Evolutionary conservation across 805 yeast genomes (phyloP), one percentile per base, ranked within the genome.

Genomic region (Metschnikowia dekortorum): DNA sequence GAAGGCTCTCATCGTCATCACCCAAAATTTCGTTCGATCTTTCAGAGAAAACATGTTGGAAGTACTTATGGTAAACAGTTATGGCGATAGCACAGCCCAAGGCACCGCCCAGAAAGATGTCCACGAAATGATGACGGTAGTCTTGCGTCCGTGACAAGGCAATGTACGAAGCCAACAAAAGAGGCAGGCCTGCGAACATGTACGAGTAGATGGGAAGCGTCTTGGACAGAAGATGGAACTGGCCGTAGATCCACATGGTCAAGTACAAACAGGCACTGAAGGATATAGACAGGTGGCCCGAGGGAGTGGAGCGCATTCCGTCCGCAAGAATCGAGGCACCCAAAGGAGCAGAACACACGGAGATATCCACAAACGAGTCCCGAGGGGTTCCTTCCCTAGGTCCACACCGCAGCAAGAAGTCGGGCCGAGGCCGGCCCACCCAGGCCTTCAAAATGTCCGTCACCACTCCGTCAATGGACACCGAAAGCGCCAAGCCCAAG

Each of bases 301-400:
- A 76, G 0, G 85, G 85, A 6, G 82, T 75, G 29, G 80, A 72
- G 53, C 80, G 71, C 72, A 78, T 73, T 2, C 85, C 85, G 54
- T 81, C 85, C 14, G 59, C 54, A 29, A 81, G 61, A 37, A 50
- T 44, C 28, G 50, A 28, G 8, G 47, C 40, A 1, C 68, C 68
- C 51, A 60, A 55, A 2, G 68, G 68, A 2, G 62, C 60, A 2
- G 65, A 54, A 40, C 68, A 64, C 31, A 62, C 66, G 8, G 58
- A 53, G 13, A 61, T 36, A 32, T 55, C 61, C 9, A 61, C 62
- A 40, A 59, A 57, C 10, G 26, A 38, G 48, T 58, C 57, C 11
- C 29, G 3, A 1, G 57, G 53, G 6, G 59, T 55, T 8, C 50
- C 54, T 9, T 22, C 33, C 10, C 32, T 22, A 8, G 61, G 53